Conservation (phyloP, 2,329 filamentous ascomycete species). For the Fusarium drepaniforme region DNA sequence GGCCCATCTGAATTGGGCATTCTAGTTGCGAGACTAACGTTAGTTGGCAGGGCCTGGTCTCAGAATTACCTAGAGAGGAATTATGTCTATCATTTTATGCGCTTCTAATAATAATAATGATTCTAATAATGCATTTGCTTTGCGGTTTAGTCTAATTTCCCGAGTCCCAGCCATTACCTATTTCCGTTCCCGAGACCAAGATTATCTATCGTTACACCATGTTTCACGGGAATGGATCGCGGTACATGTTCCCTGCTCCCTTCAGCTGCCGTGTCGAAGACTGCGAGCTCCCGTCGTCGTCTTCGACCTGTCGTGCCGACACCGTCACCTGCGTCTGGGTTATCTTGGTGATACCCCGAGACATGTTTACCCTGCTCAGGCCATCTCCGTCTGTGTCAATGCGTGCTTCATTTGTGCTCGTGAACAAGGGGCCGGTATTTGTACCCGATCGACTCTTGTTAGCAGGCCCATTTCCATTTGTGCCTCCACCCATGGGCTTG, state of each 20-base stretch:
- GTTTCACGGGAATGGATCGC: constrained; percentile 4
- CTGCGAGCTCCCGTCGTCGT: constrained; percentile 38
- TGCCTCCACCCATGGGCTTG: constrained; percentile 11
- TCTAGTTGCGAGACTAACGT: neutral
- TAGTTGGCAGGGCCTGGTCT: neutral
- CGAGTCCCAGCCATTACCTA: neutral
- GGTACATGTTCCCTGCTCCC: constrained; percentile 6
- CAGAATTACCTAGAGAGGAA: neutral
- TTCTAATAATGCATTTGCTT: neutral
- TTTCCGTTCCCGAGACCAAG: neutral
- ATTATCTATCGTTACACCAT: neutral
- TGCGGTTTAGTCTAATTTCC: neutral
- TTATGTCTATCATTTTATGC: neutral
- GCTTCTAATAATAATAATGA: neutral
- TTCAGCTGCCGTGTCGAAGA: constrained; percentile 39
- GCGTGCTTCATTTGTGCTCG: constrained; percentile 28
- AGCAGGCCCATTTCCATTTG: neutral
- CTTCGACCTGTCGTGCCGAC: constrained; percentile 18
- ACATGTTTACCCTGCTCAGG: neutral
- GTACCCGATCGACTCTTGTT: constrained; percentile 11
- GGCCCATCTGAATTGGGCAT: neutral
- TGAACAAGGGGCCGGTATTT: constrained; percentile 11
- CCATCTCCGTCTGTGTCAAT: constrained; percentile 12
- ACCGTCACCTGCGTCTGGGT: constrained; percentile 38
- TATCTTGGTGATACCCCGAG: constrained; percentile 39